These are phyloP conservation scores for Syzygium grande DNA, from an alignment of 345 rosid species.

Conservation along the genomic window DNA sequence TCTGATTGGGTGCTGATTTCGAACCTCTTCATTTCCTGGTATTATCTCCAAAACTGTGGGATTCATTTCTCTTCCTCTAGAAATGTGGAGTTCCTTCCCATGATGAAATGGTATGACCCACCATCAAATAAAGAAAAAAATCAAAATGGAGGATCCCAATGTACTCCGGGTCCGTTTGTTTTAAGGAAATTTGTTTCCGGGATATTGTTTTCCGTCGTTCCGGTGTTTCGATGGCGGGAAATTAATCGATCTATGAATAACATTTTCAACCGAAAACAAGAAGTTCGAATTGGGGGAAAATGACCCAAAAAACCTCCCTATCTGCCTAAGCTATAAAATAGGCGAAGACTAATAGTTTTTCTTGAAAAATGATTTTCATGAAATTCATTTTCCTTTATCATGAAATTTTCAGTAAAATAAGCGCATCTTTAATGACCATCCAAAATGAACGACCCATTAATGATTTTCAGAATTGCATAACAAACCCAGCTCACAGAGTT, in stretches of 20 bases:
- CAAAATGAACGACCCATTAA: too few species aligned
- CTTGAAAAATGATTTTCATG: not conserved
- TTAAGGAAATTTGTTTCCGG: too few species aligned
- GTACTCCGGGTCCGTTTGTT: not conserved
- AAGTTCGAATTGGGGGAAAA: rapidly evolving
- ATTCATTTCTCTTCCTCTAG: not conserved
- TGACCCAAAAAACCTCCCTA: not conserved
- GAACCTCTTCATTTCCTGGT: not conserved
- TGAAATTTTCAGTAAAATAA: too few species aligned
- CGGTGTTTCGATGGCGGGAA: not conserved
- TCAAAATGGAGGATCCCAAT: not conserved
- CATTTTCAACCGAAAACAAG: rapidly evolving
- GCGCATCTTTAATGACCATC: rapidly evolving
- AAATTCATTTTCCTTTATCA: not conserved
- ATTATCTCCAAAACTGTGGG: rapidly evolving
- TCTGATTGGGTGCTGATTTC: not conserved
- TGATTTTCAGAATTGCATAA: not conserved
- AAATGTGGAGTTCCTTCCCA: not conserved
- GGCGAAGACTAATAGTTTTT: rapidly evolving
- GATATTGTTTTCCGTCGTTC: not conserved
- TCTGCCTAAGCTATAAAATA: not conserved
- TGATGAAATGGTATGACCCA: not conserved
- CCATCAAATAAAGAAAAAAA: not conserved
- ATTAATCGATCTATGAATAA: rapidly evolving
- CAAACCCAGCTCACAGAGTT: not conserved